Base-by-base conservation (phyloP, 2,329 filamentous ascomycete genomes). In the Penicillium brasilianum region DNA sequence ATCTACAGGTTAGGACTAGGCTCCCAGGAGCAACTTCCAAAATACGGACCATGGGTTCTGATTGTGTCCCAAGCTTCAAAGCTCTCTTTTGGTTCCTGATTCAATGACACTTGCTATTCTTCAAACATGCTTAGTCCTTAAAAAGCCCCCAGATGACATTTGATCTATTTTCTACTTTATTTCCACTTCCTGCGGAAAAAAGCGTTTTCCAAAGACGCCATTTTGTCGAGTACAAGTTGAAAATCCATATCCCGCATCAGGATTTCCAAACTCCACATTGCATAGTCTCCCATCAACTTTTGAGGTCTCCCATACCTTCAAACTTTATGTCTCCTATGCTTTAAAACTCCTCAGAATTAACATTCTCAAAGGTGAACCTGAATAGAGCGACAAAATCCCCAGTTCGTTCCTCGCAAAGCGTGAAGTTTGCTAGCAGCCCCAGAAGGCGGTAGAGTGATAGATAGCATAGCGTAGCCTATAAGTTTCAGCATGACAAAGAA, bases 161-260 rank as follows among this genome's bases (percentile, higher is more conserved):
- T 25, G 20, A 46, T 46, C 20, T 46, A 46, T 46, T 46, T 46
- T 46, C 43, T 46, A 46, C 20, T 46, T 46, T 8, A 46, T 46
- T 25, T 25, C 43, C 20, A 46, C 20, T 25, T 46, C 43, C 10
- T 13, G 43, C 20, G 43, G 43, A 25, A 46, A 46, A 46, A 13
- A 9, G 2, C 43, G 1, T 46, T 46, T 46, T 16, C 43, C 20
- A 46, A 46, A 7, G 25, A 46, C 20, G 20, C 18, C 2, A 46
- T 25, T 46, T 25, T 22, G 8, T 46, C 20, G 7, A 46, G 43
- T 25, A 46, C 6, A 46, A 25, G 43, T 25, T 25, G 20, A 16
- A 46, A 46, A 25, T 46, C 43, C 6, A 25, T 14, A 25, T 46
- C 20, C 43, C 10, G 20, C 20, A 46, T 46, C 8, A 46, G 20